phyloP scores from a whole-genome alignment of 1,139 yeast species.

The Candida mesenterica region DNA sequence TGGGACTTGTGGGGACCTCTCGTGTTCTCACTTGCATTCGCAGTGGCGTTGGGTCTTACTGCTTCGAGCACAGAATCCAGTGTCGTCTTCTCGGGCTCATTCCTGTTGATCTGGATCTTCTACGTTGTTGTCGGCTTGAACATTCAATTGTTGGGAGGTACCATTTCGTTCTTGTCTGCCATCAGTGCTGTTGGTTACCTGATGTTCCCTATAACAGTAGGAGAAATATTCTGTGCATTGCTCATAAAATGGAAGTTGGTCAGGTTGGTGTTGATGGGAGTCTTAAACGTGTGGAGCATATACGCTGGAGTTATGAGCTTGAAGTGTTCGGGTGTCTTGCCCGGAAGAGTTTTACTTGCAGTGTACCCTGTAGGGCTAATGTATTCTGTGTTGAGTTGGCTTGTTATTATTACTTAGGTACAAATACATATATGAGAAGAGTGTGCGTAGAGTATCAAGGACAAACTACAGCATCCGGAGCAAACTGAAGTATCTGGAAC shows the following conservation, averaged over 20 bases:
- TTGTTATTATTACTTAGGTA: conserved; percentile 62
- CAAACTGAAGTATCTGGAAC: too few species aligned
- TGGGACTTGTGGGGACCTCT: conserved; percentile 95
- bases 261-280: conserved; percentile 51
- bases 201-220: conserved; percentile 71
- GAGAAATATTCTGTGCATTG: conserved; percentile 60
- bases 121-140: conserved; percentile 60
- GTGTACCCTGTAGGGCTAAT: conserved; percentile 78
- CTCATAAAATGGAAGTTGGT: conserved; percentile 51
- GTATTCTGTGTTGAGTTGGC: conserved; percentile 74
- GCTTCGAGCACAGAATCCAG: conserved; percentile 40
- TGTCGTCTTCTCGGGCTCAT: conserved; percentile 51
- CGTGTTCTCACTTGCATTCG: conserved; percentile 62
- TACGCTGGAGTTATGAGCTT: conserved; percentile 67
- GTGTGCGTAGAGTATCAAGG: neutral
- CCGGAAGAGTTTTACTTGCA: conserved; percentile 69
- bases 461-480: too few species aligned
- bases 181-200: conserved; percentile 81
- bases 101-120: conserved; percentile 54
- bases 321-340: conserved; percentile 66
- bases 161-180: conserved; percentile 73
- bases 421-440: neutral
- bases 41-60: conserved; percentile 52
- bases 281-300: conserved; percentile 69
- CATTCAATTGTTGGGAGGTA: conserved; percentile 74